Conservation (phyloP, 306 rosid genomes). For the Benincasa hispida region DNA sequence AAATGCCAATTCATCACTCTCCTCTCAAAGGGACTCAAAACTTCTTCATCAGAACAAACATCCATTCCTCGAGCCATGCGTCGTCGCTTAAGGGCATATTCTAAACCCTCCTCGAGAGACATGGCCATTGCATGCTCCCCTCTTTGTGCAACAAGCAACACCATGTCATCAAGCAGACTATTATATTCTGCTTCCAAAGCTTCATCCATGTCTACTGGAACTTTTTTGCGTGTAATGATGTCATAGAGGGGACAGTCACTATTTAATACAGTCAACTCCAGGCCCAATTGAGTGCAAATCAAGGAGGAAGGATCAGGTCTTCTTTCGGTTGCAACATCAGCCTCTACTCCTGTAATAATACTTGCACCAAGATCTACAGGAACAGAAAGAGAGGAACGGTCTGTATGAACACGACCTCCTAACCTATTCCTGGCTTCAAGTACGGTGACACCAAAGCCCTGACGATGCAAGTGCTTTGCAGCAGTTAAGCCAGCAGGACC, state of each 20-base stretch:
- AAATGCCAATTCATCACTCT: constrained; percentile 99
- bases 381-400: constrained; percentile 78
- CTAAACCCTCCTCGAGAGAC: constrained; percentile 99
- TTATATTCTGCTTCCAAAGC: constrained; percentile 90
- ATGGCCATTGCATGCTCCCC: constrained; percentile 77
- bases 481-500: constrained; percentile 99
- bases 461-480: constrained; percentile 93
- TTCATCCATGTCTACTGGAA: constrained; percentile 88
- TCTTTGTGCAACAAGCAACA: constrained; percentile 66
- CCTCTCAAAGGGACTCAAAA: constrained; percentile 84
- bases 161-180: constrained; percentile 93
- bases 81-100: constrained; percentile 72
- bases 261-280: constrained; percentile 75
- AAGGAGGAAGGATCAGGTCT: constrained; percentile 97
- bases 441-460: constrained; percentile 65
- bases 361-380: constrained; percentile 99
- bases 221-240: constrained; percentile 61
- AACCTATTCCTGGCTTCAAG: constrained; percentile 90
- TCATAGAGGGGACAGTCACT: constrained; percentile 99
- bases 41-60: constrained; percentile 24
- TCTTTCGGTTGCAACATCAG: constrained; percentile 95
- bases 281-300: constrained; percentile 94
- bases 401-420: constrained; percentile 96
- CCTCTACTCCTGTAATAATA: constrained; percentile 99
- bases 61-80: constrained; percentile 35